These are phyloP conservation scores for Samsoniella hepiali DNA, from an alignment of 2,329 filamentous ascomycete species.

Conservation along the genomic window DNA sequence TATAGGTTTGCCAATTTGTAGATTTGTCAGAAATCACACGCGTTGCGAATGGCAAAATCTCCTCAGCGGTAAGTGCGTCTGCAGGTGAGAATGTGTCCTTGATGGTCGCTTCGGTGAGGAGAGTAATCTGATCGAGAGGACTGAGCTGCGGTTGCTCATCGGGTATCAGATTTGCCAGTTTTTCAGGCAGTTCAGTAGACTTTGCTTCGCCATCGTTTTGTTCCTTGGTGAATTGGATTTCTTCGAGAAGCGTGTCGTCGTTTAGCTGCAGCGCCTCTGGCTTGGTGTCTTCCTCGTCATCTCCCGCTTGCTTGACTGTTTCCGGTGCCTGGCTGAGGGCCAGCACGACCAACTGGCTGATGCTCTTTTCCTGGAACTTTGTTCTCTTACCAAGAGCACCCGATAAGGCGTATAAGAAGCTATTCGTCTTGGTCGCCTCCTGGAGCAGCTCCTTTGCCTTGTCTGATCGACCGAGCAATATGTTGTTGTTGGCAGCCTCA, in stretches of 20 bases:
- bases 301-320: conserved; percentile 16
- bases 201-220: conserved; percentile 38
- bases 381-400: conserved; percentile 85
- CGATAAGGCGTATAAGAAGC: conserved; percentile 77
- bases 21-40: conserved; percentile 84
- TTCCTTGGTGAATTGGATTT: conserved; percentile 71
- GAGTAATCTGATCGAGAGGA: conserved; percentile 83
- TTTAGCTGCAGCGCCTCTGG: conserved; percentile 77
- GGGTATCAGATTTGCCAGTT: conserved; percentile 65
- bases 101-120: conserved; percentile 82
- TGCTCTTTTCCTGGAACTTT: conserved; percentile 72
- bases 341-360: conserved; percentile 86
- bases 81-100: conserved; percentile 82
- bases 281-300: conserved; percentile 29
- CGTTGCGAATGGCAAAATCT: conserved; percentile 86
- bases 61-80: conserved; percentile 85
- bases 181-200: conserved; percentile 50
- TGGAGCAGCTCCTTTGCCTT: conserved; percentile 70
- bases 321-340: conserved; percentile 64
- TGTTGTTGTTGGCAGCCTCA: conserved; percentile 79
- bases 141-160: conserved; percentile 78
- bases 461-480: conserved; percentile 76
- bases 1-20: conserved; percentile 98
- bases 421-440: conserved; percentile 62
- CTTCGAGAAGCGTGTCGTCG: conserved; percentile 88